Percentiles rank a stretch among this genome's conserved stretches.
Evolutionary conservation across 164 flowering plant genomes (phyloP).

Genomic region (Tetracentron sinense): DNA sequence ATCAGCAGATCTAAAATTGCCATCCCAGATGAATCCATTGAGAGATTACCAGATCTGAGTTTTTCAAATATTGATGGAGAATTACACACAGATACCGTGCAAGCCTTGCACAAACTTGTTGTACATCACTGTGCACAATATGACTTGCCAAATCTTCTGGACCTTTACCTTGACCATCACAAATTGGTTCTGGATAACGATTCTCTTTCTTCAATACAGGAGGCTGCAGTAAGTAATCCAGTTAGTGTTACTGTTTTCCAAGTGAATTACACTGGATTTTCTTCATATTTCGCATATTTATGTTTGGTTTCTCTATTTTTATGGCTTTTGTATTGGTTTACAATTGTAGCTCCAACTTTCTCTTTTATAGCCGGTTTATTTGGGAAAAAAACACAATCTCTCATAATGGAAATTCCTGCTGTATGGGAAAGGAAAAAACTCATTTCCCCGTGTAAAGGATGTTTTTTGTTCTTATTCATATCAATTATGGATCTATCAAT

Average conservation of each 20-base stretch:
- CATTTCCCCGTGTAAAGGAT: too few relatives aligned
- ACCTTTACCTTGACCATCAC: slow-evolving; percentile 77
- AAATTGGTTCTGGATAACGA: slow-evolving; percentile 53
- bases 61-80: slow-evolving; percentile 22
- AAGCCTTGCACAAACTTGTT: slow-evolving; percentile 63
- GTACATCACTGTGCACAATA: slow-evolving; percentile 55
- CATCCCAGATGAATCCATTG: slow-evolving; percentile 22
- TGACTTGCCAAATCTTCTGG: slow-evolving; percentile 82
- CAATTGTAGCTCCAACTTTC: too few relatives aligned
- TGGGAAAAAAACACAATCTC: too few relatives aligned
- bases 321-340: background rate
- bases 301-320: background rate
- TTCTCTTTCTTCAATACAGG: slow-evolving; percentile 48
- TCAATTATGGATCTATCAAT: too few relatives aligned
- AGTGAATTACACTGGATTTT: slow-evolving; percentile 1
- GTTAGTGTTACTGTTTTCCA: slow-evolving; percentile 18
- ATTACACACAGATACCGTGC: slow-evolving; percentile 30
- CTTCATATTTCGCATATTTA: background rate
- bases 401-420: too few relatives aligned
- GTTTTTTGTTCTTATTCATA: too few relatives aligned
- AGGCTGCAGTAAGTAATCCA: slow-evolving; percentile 74
- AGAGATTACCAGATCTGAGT: slow-evolving; percentile 27
- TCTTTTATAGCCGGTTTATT: too few relatives aligned
- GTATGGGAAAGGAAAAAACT: too few relatives aligned
- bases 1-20: slow-evolving; percentile 17